Base-by-base conservation (phyloP, 2,329 filamentous ascomycete species). In the Monosporascus sp. region DNA sequence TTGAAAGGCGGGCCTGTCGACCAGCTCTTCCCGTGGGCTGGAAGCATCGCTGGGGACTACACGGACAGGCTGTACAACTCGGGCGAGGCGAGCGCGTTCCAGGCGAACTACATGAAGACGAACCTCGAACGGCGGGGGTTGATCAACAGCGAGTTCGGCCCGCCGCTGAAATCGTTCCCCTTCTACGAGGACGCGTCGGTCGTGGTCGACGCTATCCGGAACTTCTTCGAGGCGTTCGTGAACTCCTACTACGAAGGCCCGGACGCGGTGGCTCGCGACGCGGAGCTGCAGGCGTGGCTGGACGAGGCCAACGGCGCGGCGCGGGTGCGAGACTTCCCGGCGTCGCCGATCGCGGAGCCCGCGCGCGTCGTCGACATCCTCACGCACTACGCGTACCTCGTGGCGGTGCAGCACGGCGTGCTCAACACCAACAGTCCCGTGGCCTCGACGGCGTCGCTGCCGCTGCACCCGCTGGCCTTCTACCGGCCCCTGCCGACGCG, bases 201-300 rank as follows among this genome's bases (percentile, higher is more conserved):
- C 1, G 72, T 79, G 48, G 57, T 68, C 46, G 58, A 64, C 46
- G 67, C 65, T 3, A 73, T 73, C 47, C 61, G 62, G 4, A 51
- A 53, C 0, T 78, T 78, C 60, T 69, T 76, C 57, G 60, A 58
- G 9, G 52, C 66, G 3, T 74, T 76, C 53, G 66, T 78, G n/a
- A 60, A 72, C 40, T 71, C 75, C 0, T 78, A 76, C 63, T 79
- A 79, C 62, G 3, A 53, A 2, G 59, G 57, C 27, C 64, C 72
- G 47, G 48, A 50, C 1, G 63, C 61, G 7, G 56, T 78, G 9
- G 49, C 52, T 1, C 50, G 52, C 4, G 77, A 79, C 57, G 22
- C 46, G 0, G 76, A 79, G 54, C 60, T 79, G 1, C 70, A 74
- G 52, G 65, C 65, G n/a, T 79, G 75, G 75, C 66, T 75, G 27